A percentile compares a stretch with the other conserved stretches of the same genome.
Evolutionary conservation across 148 eudicot genomes (phyloP).

Genomic region (Nyssa sinensis): DNA sequence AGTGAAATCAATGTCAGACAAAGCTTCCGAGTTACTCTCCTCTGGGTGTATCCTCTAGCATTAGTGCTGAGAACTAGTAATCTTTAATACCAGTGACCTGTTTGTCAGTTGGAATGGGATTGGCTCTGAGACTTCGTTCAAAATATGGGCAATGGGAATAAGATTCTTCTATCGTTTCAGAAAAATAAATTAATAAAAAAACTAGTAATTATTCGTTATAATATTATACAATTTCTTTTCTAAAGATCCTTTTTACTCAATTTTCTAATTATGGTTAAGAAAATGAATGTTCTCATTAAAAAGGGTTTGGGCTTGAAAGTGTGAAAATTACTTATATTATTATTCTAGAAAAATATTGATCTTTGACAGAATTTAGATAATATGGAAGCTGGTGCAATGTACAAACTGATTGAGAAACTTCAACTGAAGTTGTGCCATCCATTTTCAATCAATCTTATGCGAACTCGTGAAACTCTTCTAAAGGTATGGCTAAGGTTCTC

Average conservation of each 20-base stretch:
- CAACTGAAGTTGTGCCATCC: conserved; percentile 68
- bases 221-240: not conserved
- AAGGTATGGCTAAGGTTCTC: conserved; percentile 42
- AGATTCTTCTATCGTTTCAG: not conserved
- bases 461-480: conserved; percentile 71
- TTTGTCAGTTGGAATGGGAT: not conserved
- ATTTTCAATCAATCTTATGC: conserved; percentile 71
- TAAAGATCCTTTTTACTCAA: too few species aligned
- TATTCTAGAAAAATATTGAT: too few species aligned
- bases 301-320: conserved; percentile 1
- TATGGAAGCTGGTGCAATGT: conserved; percentile 51
- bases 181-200: too few species aligned
- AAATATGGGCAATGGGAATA: not conserved
- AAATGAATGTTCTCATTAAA: too few species aligned
- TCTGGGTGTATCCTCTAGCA: conserved; percentile 70
- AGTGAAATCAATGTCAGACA: conserved; percentile 58
- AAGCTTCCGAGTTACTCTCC: conserved; percentile 51
- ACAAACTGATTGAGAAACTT: conserved; percentile 59
- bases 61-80: not conserved
- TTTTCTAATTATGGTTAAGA: too few species aligned
- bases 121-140: not conserved
- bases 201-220: not conserved
- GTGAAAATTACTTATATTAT: not conserved
- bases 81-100: conserved; percentile 2
- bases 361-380: conserved; percentile 67